Evolutionary conservation across 441 rosid species (phyloP).

Genomic region (Brassica balearica): DNA sequence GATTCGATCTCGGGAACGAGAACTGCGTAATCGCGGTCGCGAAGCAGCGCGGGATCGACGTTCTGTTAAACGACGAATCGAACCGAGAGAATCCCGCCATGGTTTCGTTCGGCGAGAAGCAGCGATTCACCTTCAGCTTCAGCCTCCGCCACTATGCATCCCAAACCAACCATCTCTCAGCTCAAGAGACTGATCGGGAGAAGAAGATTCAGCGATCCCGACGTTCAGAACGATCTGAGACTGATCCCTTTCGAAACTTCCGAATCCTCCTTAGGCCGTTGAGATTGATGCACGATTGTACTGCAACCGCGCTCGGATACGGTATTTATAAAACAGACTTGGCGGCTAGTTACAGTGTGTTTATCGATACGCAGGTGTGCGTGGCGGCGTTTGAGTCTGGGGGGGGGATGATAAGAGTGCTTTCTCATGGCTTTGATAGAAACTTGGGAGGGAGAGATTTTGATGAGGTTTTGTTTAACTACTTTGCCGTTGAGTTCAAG

Average conservation of each 20-base stretch:
- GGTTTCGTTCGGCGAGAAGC: slow-evolving; percentile 94
- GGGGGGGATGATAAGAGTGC: slow-evolving; percentile 73
- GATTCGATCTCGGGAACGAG: slow-evolving; percentile 93
- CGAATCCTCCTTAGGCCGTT: slow-evolving; percentile 67
- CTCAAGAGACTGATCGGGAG: slow-evolving; percentile 86
- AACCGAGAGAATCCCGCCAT: slow-evolving; percentile 82
- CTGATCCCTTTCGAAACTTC: slow-evolving; percentile 76
- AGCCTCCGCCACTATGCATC: slow-evolving; percentile 84
- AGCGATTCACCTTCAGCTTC: slow-evolving; percentile 90
- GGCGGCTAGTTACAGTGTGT: slow-evolving; percentile 58
- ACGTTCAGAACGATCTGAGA: slow-evolving; percentile 72
- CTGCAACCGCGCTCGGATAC: slow-evolving; percentile 93
- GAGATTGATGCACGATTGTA: slow-evolving; percentile 92
- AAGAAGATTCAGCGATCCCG: slow-evolving; percentile 58
- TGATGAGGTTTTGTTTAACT: slow-evolving; percentile 75
- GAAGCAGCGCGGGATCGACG: slow-evolving; percentile 85
- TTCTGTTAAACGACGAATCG: slow-evolving; percentile 91
- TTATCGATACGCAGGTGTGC: slow-evolving; percentile 88
- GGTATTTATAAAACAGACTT: slow-evolving; percentile 92
- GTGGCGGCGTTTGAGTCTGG: slow-evolving; percentile 71
- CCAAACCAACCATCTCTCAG: slow-evolving; percentile 78
- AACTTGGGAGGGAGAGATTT: slow-evolving; percentile 92
- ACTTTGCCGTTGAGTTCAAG: slow-evolving; percentile 82
- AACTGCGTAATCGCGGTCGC: slow-evolving; percentile 82
- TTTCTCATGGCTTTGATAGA: slow-evolving; percentile 82